Evolutionary conservation across 2,329 filamentous ascomycete species (phyloP).

Genomic region (Rutstroemia sp.): DNA sequence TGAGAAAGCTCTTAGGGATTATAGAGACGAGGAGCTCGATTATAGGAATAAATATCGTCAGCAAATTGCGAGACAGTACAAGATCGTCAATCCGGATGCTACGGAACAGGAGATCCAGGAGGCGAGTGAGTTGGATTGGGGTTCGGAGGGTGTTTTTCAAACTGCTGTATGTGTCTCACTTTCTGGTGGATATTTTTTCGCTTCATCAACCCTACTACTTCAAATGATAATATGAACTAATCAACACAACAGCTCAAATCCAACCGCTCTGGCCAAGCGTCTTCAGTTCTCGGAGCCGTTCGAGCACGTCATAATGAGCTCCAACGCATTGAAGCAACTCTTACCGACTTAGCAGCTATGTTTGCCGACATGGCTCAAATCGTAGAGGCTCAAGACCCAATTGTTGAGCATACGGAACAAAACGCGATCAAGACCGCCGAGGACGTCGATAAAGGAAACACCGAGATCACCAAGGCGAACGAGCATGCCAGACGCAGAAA

Average conservation of each 20-base stretch:
- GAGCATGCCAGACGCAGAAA: slow-evolving; percentile 57
- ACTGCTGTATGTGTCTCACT: slow-evolving; percentile 55
- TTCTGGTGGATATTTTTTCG: background rate
- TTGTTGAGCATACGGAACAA: slow-evolving; percentile 54
- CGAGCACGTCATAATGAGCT: slow-evolving; percentile 79
- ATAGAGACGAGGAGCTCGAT: slow-evolving; percentile 61
- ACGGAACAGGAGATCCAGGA: slow-evolving; percentile 63
- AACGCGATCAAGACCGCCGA: slow-evolving; percentile 59
- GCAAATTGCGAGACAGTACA: slow-evolving; percentile 72
- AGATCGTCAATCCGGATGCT: slow-evolving; percentile 77
- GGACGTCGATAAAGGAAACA: slow-evolving; percentile 62
- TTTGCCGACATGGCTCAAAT: slow-evolving; percentile 70
- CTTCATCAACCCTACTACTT: too few species aligned
- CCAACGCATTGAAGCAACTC: slow-evolving; percentile 69
- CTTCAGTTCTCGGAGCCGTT: slow-evolving; percentile 67
- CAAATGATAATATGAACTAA: background rate
- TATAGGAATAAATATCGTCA: slow-evolving; percentile 68
- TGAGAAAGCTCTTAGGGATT: slow-evolving; percentile 62
- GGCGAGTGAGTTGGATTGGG: slow-evolving; percentile 65
- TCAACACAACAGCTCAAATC: slow-evolving; percentile 52
- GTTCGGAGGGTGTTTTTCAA: slow-evolving; percentile 74
- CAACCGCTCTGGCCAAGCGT: slow-evolving; percentile 68
- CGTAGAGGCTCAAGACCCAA: slow-evolving; percentile 63
- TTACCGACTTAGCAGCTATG: slow-evolving; percentile 60
- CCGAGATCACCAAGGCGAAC: slow-evolving; percentile 61